Evolutionary conservation across 345 rosid genomes (phyloP).

Genomic region (Populus pruinosa): DNA sequence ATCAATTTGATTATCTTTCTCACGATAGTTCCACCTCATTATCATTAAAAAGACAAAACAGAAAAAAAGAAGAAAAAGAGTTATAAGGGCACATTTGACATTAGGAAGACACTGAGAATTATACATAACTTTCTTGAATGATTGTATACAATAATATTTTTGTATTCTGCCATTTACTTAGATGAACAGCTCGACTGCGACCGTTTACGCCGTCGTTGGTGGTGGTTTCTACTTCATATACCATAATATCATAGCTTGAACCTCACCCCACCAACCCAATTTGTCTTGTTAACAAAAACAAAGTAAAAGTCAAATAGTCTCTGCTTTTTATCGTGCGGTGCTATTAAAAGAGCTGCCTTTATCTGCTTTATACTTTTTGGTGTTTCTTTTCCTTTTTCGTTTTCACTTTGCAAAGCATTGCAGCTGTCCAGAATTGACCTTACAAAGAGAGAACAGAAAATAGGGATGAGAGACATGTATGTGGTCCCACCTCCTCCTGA

Average conservation of each 20-base stretch:
- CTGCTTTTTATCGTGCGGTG: background rate
- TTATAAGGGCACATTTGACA: background rate
- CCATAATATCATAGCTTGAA: background rate
- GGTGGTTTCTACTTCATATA: background rate
- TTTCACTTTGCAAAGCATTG: background rate
- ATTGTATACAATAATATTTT: background rate
- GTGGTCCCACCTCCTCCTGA: slow-evolving; percentile 22
- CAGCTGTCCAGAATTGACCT: background rate
- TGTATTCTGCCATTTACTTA: background rate
- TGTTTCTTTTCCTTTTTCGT: background rate
- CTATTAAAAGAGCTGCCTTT: slow-evolving; percentile 15
- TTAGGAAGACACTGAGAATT: background rate
- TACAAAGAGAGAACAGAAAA: too few species aligned
- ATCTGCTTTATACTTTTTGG: background rate
- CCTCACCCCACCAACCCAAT: background rate
- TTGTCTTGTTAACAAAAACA: background rate
- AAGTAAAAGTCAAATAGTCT: slow-evolving; percentile 13
- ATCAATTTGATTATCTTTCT: background rate
- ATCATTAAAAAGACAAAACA: too few species aligned
- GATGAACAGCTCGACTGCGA: slow-evolving; percentile 4
- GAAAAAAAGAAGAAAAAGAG: too few species aligned
- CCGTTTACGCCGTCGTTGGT: background rate
- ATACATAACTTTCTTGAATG: background rate
- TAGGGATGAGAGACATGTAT: slow-evolving; percentile 16
- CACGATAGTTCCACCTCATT: too few species aligned